Conservation (phyloP, 768 basidiomycete genomes). For the Neoboletus brunneissimus region DNA sequence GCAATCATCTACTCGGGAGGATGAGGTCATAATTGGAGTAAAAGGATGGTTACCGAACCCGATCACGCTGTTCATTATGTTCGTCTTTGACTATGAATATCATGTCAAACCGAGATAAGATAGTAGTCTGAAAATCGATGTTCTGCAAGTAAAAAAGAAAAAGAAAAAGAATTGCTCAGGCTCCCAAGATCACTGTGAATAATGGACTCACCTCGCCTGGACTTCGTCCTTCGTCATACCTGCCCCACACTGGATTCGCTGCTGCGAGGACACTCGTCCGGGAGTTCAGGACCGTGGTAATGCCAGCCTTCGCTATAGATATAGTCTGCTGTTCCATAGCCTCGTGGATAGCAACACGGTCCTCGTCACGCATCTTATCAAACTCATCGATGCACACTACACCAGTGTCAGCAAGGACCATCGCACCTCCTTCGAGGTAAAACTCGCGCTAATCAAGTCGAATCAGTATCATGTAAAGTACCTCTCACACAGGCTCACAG, state of each 20-base stretch:
- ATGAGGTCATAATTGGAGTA: neutral
- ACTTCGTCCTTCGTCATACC: conserved; percentile 95
- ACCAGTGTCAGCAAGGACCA: conserved; percentile 98
- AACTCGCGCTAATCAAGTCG: conserved; percentile 75
- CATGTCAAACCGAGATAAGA: conserved; percentile 98
- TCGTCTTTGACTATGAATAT: conserved; percentile 99
- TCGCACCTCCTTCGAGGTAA: conserved; percentile 97
- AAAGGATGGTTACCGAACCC: conserved; percentile 46
- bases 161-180: neutral
- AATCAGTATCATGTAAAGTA: conserved; percentile 1
- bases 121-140: conserved; percentile 97
- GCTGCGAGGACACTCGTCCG: conserved; percentile 94
- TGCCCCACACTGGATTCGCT: conserved; percentile 96
- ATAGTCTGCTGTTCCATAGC: conserved; percentile 99
- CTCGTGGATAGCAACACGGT: conserved; percentile 98
- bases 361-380: conserved; percentile 99
- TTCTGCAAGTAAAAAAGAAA: conserved; percentile 46
- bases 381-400: conserved; percentile 99
- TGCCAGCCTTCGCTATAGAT: conserved; percentile 98
- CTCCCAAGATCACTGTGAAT: neutral
- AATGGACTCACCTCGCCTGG: conserved; percentile 73
- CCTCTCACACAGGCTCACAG: conserved; percentile 49
- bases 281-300: conserved; percentile 95
- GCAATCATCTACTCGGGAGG: conserved; percentile 73
- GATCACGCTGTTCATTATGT: conserved; percentile 91